Base-by-base conservation (phyloP, 495 filamentous ascomycete genomes). In the Xylaria palmicola region DNA sequence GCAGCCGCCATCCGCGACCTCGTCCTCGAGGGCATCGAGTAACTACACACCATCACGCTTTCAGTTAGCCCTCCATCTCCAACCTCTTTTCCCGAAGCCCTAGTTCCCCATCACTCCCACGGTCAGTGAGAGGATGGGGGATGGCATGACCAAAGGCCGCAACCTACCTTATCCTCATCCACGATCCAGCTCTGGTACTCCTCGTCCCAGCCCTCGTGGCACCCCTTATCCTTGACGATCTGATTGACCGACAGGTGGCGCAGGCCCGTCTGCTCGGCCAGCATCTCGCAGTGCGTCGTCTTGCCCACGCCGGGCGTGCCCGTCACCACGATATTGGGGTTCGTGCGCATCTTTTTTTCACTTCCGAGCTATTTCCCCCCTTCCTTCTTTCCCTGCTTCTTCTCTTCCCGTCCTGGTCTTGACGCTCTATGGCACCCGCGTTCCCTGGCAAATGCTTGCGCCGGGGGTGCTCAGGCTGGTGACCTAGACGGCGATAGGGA, bases 231-330 rank as follows among this genome's bases (percentile, higher is more conserved):
- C 72, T 97, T 97, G 65, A 93, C 92, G 45, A 97, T 76, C 50
- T 93, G 80, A 74, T 98, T 98, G 70, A 98, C 84, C n/a, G 85
- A 86, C 6, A 98, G 74, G 74, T 97, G 92, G 70, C 86, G 85
- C 57, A 98, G 78, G 10, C 74, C 74, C 4, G 74, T 77, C 57
- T 75, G 71, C 67, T 88, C 79, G 37, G 92, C 89, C 53, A 97
- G 79, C 61, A 85, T 78, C 71, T 94, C 89, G 66, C 87, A 88
- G 74, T 96, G 92, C 19, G 88, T 91, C 17, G 92, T 96, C 78
- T 98, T 98, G 71, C 94, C 94, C 24, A 93, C 90, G 51, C 94
- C 95, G 6, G 94, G 94, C 30, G 94, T 98, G 65, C 94, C 94
- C 51, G 94, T 97, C 63, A 98, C 81, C 57, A 98, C 88, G 69